Evolutionary conservation across 2,329 filamentous ascomycete genomes (phyloP), one percentile per base, ranked within the genome.

Genomic region (Fusarium sp.): DNA sequence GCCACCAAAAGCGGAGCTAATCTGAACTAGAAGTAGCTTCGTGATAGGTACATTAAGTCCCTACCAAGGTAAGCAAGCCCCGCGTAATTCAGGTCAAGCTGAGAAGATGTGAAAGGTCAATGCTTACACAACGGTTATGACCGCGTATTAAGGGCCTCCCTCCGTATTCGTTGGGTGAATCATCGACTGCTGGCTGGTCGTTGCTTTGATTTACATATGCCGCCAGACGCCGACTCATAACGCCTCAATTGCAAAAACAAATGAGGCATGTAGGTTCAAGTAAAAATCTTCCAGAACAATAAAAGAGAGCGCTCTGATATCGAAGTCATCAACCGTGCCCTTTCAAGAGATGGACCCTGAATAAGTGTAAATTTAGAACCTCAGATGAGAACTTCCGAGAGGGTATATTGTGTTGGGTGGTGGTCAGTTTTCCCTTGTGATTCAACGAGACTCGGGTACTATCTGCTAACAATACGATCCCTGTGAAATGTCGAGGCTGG

Each of bases 261-360:
- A 70, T 61, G 39, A 48, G 13, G 16, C 26, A 16, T 23, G 39
- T 31, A 56, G n/a, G 30, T 62, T 23, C 16, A 31, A 45, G 25
- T 37, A n/a, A 53, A 63, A 34, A 55, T 18, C 39, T 70, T 70
- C 54, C 62, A 67, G 62, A 70, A 70, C 53, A 45, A 42, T 48
- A 28, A 49, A 55, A 25, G 19, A 42, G 55, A 41, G 52, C 41
- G 50, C 62, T 70, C 67, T 25, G 67, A 34, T 49, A 34, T 39
- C 16, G 28, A 34, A 49, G 31, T 34, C 42, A 26, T 31, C 7
- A 50, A 46, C 39, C 14, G 44, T 52, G 30, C 61, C 28, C 48
- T 41, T 37, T 46, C 37, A 54, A 53, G 37, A 56, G 49, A 42
- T 41, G 52, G n/a, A 37, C 62, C 62, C 57, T 63, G 52, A 39